Evolutionary conservation across 108 stramenopile genomes (phyloP).

Genomic region (Skeletonema potamos): DNA sequence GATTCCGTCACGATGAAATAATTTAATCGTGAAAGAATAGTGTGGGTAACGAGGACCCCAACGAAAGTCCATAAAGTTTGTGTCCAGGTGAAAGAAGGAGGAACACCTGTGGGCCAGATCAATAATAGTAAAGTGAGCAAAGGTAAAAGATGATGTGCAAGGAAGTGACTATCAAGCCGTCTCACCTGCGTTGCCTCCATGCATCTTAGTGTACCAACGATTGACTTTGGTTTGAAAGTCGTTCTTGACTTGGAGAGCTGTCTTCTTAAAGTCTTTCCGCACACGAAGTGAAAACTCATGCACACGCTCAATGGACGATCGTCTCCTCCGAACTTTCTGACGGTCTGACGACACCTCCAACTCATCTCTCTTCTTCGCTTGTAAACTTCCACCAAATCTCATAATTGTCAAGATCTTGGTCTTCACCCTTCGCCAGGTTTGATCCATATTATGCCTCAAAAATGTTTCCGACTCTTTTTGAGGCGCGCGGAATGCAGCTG

Average conservation of each 20-base stretch:
- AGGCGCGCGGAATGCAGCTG: conserved; percentile 20
- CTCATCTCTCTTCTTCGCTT: neutral
- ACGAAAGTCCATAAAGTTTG: conserved; percentile 39
- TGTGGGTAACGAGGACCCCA: conserved; percentile 33
- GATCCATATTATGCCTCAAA: neutral
- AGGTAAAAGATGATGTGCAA: neutral
- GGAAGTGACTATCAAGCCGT: neutral
- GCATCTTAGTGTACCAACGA: conserved; percentile 19
- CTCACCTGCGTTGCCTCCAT: conserved; percentile 14
- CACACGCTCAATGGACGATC: neutral
- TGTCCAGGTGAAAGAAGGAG: conserved; percentile 29
- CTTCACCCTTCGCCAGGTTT: conserved; percentile 20
- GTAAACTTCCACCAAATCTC: conserved; percentile 5
- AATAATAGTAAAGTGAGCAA: neutral
- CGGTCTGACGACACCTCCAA: neutral
- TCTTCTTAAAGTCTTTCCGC: neutral
- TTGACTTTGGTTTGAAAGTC: neutral
- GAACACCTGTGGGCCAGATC: conserved; percentile 24
- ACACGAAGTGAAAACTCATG: neutral
- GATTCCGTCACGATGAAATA: conserved; percentile 13
- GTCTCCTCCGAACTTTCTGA: neutral
- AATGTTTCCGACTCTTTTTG: conserved; percentile 8
- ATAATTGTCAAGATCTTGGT: conserved; percentile 18
- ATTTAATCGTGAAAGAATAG: conserved; percentile 20
- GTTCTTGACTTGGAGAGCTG: neutral